Base-by-base conservation (phyloP, 805 yeast genomes). In the Myxozyma neotropica region DNA sequence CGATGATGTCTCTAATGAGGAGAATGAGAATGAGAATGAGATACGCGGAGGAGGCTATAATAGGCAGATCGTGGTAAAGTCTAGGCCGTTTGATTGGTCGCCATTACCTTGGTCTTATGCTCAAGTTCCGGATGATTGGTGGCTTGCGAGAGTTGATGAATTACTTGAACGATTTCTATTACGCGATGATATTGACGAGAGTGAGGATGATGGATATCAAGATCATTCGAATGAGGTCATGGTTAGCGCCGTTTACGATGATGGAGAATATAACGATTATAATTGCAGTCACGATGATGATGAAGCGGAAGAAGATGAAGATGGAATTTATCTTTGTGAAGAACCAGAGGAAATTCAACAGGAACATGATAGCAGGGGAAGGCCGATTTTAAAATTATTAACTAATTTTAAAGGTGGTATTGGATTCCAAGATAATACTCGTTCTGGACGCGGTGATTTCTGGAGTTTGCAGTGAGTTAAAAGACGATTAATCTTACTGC, bases 301-400 rank as follows among this genome's bases (percentile, higher is more conserved):
- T 13, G 31, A 26, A 2, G 45, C 26, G 19, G 44, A 56, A 13
- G 42, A 46, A 10, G 50, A 57, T 4, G 59, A 57, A 17, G 44
- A 44, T 5, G 61, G 40, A 12, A 33, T 29, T 27, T 49, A 21
- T 43, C 24, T 60, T 2, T 56, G 39, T 50, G 55, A 60, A 29
- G 64, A 60, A 24, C 64, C 64, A 6, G 64, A 57, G 26, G 61
- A 60, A 38, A 36, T 60, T 4, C 53, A 52, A 24, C 52, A 33
- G 15, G 61, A 53, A 24, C 39, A 36, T 42, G 64, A 60, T 36
- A 48, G 52, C 42, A 48, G 52, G 2, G 59, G 58, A 7, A 45
- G 64, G 15, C 64, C 64, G 43, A 36, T 57, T 21, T 31, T 60
- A 47, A 42, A 17, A 15, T 24, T 60, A 23, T 38, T 60, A 36